A percentile compares a stretch with the other conserved stretches of the same genome.
These are phyloP conservation scores for Endocarpon pusillum DNA, from an alignment of 495 filamentous ascomycete genomes.

Conservation along the genomic window DNA sequence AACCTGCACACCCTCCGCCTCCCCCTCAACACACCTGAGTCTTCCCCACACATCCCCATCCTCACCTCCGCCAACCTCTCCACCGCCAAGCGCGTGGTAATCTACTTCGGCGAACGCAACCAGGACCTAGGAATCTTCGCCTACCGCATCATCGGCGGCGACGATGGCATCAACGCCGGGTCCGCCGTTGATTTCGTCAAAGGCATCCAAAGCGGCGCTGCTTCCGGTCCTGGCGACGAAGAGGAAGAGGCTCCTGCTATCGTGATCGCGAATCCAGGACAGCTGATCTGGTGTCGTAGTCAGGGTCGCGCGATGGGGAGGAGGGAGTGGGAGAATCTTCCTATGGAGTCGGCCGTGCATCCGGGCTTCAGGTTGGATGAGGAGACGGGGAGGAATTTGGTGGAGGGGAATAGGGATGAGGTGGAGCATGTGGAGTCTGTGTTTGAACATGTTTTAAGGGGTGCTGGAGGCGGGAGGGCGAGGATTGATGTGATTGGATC, in stretches of 20 bases:
- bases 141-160: slow-evolving; percentile 41
- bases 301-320: slow-evolving; percentile 36
- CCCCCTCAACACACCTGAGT: slow-evolving; percentile 30
- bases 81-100: slow-evolving; percentile 44
- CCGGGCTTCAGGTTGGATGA: slow-evolving; percentile 18
- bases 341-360: slow-evolving; percentile 37
- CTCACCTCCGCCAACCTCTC: slow-evolving; percentile 39
- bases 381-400: slow-evolving; percentile 28
- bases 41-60: slow-evolving; percentile 49
- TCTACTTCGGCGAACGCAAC: slow-evolving; percentile 50
- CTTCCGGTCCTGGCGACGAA: slow-evolving; percentile 1
- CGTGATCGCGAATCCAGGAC: slow-evolving; percentile 55
- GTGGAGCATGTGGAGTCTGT: slow-evolving; percentile 43
- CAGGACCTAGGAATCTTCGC: slow-evolving; percentile 65
- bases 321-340: slow-evolving; percentile 31
- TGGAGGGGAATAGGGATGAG: slow-evolving; percentile 33
- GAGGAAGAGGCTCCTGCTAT: slow-evolving; percentile 20
- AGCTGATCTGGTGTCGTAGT: slow-evolving; percentile 49
- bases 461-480: slow-evolving; percentile 14
- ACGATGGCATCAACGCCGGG: slow-evolving; percentile 45
- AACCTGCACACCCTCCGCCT: slow-evolving; percentile 40
- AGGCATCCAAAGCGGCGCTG: slow-evolving; percentile 22
- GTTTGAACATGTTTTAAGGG: slow-evolving; percentile 41
- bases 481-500: slow-evolving; percentile 49
- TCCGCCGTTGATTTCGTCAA: slow-evolving; percentile 44